Evolutionary conservation across 2,329 filamentous ascomycete genomes (phyloP), one percentile per base, ranked within the genome.

Genomic region (Iodosphaeria phyllophila): DNA sequence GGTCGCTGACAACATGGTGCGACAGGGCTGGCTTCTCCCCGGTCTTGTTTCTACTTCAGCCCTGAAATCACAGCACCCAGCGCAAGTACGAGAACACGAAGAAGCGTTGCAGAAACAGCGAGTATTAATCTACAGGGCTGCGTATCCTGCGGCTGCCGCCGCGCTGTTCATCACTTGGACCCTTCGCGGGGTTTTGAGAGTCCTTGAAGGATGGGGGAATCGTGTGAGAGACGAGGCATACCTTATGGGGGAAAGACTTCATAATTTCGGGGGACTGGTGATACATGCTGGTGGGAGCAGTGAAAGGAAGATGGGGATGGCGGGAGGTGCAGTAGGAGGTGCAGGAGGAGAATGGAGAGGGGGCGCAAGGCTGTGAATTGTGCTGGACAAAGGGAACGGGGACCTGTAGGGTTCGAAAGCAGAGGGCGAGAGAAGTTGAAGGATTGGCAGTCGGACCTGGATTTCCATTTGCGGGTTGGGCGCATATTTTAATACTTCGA

Each of bases 151-250:
- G 5, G 55, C 64, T 13, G 58, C 60, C 3, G 47, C 67, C 3
- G 46, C 64, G 13, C 54, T 61, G 3, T 37, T 64, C 5, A 39
- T 48, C 4, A 38, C 55, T 4, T 47, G 59, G 16, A 43, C 51
- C 2, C 41, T 64, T 6, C 62, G 56, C 41, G 59, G 62, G 8
- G 43, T 74, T n/a, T 41, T 64, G 6, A 51, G 62, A 22, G 63
- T 80, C 26, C 63, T 89, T 25, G 64, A 66, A 23, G 56, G 68
- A 12, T 95, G 86, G 84, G 70, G 78, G 38, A 60, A 72, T 29
- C 68, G 74, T 29, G 82, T 98, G 23, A 62, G 82, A 19, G 91
- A 98, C 46, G 91, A 98, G 50, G 84, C 92, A 1, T 98, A 98
- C 46, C 56, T 98, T 22, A 89, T 95, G 42, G 89, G 89, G 3